These are phyloP conservation scores for Inga leiocalycina DNA, from an alignment of 306 rosid species.

Conservation along the genomic window DNA sequence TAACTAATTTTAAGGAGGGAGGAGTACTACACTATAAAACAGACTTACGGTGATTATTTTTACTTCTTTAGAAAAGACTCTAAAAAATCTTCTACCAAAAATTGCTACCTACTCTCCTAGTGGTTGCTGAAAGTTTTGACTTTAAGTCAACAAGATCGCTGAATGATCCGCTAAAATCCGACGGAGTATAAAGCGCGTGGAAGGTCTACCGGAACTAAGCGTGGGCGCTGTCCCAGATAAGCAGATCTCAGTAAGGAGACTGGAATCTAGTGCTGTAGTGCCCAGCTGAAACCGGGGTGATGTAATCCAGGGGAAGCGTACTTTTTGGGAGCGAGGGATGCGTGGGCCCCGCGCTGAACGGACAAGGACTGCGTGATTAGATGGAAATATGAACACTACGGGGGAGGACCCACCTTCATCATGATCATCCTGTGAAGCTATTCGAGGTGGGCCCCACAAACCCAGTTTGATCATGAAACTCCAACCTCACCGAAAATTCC, in stretches of 20 bases:
- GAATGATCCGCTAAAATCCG: not conserved
- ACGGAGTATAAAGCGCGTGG: not conserved
- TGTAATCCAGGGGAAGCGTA: too few relatives aligned
- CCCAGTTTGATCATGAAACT: not conserved
- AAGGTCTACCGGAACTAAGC: not conserved
- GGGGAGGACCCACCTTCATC: constrained; percentile 30
- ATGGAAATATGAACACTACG: constrained; percentile 19
- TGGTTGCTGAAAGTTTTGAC: too few relatives aligned
- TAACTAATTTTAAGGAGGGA: too few relatives aligned
- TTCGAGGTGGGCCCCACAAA: not conserved
- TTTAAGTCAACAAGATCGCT: too few relatives aligned
- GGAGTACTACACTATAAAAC: too few relatives aligned
- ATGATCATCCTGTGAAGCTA: constrained; percentile 3
- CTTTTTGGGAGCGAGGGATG: not conserved
- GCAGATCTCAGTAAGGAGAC: not conserved
- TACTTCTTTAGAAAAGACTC: too few relatives aligned
- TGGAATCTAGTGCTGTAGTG: not conserved
- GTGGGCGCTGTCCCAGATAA: not conserved
- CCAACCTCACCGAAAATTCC: not conserved
- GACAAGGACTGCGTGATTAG: constrained; percentile 40
- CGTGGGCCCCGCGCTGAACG: constrained; percentile 18
- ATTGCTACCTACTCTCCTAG: too few relatives aligned
- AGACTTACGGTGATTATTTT: too few relatives aligned
- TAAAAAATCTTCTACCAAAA: too few relatives aligned
- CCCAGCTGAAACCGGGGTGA: not conserved